Percentiles rank a stretch among this genome's conserved stretches.
Evolutionary conservation across 73 alveolate genomes (phyloP).

Genomic region (Durusdinium trenchii): DNA sequence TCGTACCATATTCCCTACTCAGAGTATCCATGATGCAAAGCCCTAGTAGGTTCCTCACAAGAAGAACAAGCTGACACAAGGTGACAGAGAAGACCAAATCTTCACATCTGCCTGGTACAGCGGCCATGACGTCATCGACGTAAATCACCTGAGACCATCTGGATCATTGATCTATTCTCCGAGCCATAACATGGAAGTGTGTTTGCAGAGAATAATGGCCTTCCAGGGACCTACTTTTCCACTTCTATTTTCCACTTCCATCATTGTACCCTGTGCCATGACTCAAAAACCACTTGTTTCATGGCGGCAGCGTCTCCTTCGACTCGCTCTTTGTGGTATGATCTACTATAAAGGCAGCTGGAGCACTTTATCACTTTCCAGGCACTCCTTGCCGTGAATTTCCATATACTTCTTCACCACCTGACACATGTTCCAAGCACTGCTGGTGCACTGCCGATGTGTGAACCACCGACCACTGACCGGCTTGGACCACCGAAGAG

Average conservation of each 20-base stretch:
- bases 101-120: constrained; percentile 48
- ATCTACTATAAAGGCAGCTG: too few relatives aligned
- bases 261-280: too few relatives aligned
- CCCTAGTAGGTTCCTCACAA: too few relatives aligned
- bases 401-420: constrained; percentile 46
- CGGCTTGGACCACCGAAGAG: background rate
- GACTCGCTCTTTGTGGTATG: too few relatives aligned
- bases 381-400: constrained; percentile 21
- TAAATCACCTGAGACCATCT: background rate
- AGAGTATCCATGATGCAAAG: too few relatives aligned
- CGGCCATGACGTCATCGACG: constrained; percentile 58
- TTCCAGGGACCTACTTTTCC: too few relatives aligned
- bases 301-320: too few relatives aligned
- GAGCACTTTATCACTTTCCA: constrained; percentile 87
- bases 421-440: background rate
- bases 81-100: background rate
- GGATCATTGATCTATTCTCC: background rate
- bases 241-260: too few relatives aligned
- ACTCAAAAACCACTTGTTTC: too few relatives aligned
- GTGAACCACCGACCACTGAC: background rate
- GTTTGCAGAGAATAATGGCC: too few relatives aligned
- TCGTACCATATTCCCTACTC: too few relatives aligned
- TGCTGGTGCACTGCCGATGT: background rate
- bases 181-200: background rate
- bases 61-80: background rate